A percentile compares a stretch with the other conserved stretches of the same genome.
These are phyloP conservation scores for Amanita pseudoporphyria DNA, from an alignment of 768 basidiomycete genomes.

Conservation along the genomic window DNA sequence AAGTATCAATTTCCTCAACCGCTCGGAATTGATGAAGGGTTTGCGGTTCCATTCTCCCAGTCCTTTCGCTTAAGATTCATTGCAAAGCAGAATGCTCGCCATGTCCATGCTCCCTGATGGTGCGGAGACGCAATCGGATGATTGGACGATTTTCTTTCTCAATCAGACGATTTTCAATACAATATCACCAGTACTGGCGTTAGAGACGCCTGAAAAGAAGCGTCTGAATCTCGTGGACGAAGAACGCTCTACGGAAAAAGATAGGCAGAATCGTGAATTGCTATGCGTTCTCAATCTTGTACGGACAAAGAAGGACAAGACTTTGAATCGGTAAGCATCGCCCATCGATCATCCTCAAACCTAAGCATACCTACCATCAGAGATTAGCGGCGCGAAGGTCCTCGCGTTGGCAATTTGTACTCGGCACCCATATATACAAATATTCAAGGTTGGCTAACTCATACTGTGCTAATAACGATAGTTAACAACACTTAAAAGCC, in stretches of 20 bases:
- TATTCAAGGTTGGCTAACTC: constrained; percentile 66
- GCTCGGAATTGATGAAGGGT: constrained; percentile 93
- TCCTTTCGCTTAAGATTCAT: constrained; percentile 9
- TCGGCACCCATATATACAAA: constrained; percentile 88
- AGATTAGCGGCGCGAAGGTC: constrained; percentile 77
- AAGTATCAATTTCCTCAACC: constrained; percentile 96
- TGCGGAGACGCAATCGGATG: constrained; percentile 87
- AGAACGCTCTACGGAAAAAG: constrained; percentile 14
- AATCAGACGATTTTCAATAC: constrained; percentile 89
- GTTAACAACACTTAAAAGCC: constrained; percentile 42
- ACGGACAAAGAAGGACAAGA: constrained; percentile 84
- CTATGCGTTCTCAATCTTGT: constrained; percentile 89
- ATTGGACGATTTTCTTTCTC: constrained; percentile 98
- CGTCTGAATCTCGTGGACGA: constrained; percentile 27
- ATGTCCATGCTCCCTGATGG: constrained; percentile 99
- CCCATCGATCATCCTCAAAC: background rate
- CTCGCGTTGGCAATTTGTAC: constrained; percentile 94
- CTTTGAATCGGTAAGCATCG: constrained; percentile 53
- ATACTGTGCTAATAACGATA: background rate
- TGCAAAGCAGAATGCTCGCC: constrained; percentile 63
- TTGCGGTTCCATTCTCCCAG: constrained; percentile 19
- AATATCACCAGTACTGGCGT: constrained; percentile 71
- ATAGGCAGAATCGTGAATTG: constrained; percentile 37
- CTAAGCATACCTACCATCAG: background rate
- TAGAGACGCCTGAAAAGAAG: constrained; percentile 54